Base-by-base conservation (phyloP, 176 grass and related monocot genomes). In the Rhipidocladum racemiflorum region DNA sequence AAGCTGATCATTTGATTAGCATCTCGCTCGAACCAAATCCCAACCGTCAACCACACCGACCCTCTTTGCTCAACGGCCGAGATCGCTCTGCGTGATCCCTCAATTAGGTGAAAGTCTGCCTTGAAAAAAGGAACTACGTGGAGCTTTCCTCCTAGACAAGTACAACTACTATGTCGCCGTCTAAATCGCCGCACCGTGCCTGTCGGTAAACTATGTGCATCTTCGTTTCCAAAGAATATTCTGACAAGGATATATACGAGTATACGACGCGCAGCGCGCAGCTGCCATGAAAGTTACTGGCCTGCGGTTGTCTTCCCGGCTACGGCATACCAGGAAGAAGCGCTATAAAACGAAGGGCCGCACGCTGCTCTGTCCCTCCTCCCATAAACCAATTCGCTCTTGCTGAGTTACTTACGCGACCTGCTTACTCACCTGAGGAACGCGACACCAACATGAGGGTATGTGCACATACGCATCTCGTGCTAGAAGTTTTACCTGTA, bases 381-480 rank as follows among this genome's bases (percentile, higher is more conserved):
- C 7, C 10, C 18, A 2, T 3, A 39, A 65, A 83, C 4, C 44
- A 12, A 40, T 10, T 71, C 3, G 40, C 70, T 51, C 30, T 24
- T 73, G 20, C 14, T 73, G 0, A 11, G 21, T 77, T 45, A 27
- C 74, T 21, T 62, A 4, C 24, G 17, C 13, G 15, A 12, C 48
- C 40, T 17, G 24, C 24, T 55, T 20, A 6, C 16, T 73, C 74
- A 71, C 39, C 39, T 5, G 12, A 72, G 13, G 54, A 59, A 14
- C 4, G n/a, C 25, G 57, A 50, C 55, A 7, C 2, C 56, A 65
- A 18, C 46, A 84, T 84, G 81, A 84, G 61, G 82, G 71, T 84
- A 83, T 5, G 45, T 11, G 9, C 9, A 16, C 21, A 29, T 12
- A 2, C 0, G 23, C 70, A 32, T 17, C 23, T 50, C 44, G 25